phyloP scores from a whole-genome alignment of 441 rosid genomes.

The Capsella rubella region DNA sequence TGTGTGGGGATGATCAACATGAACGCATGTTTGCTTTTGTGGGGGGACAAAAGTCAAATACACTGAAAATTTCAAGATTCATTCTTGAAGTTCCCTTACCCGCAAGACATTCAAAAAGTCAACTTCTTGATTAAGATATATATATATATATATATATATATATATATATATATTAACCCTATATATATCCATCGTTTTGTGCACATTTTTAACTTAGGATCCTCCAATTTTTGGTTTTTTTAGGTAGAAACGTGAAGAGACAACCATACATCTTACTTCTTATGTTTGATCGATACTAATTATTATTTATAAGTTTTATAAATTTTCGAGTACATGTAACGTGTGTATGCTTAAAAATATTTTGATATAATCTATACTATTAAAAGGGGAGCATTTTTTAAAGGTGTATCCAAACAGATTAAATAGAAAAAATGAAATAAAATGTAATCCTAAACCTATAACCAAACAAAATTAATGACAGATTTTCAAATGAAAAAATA shows the following conservation, averaged over 20 bases:
- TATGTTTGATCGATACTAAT: neutral
- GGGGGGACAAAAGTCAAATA: slow-evolving; percentile 40
- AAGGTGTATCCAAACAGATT: no score
- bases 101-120: slow-evolving; percentile 34
- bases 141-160: slow-evolving; percentile 19
- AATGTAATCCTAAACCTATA: no score
- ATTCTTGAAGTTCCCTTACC: slow-evolving; percentile 32
- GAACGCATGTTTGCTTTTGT: slow-evolving; percentile 43
- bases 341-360: no score
- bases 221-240: neutral
- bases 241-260: neutral
- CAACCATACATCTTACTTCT: slow-evolving; percentile 5
- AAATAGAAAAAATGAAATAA: no score
- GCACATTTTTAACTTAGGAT: slow-evolving; percentile 31
- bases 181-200: slow-evolving; percentile 27
- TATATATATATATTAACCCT: slow-evolving; percentile 26
- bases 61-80: slow-evolving; percentile 34
- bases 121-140: slow-evolving; percentile 32
- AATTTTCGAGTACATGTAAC: no score
- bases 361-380: no score
- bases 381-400: no score
- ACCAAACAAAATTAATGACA: no score
- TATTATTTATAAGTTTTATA: neutral
- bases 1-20: slow-evolving; percentile 40
- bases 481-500: no score